phyloP scores from a whole-genome alignment of 352 stramenopile genomes.

The Pythium volutum region DNA sequence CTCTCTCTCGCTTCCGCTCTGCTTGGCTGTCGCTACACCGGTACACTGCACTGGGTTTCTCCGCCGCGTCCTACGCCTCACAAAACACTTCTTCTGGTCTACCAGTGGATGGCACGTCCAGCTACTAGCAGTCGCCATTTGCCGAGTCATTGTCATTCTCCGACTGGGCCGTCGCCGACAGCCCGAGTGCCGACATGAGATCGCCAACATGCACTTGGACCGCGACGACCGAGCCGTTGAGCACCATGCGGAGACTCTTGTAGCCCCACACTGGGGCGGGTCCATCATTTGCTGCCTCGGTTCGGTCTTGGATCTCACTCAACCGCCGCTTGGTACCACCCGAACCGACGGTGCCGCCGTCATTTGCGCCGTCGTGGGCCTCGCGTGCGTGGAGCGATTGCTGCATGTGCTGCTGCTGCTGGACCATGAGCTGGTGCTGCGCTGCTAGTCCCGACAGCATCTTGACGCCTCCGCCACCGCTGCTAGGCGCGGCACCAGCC shows the following conservation, averaged over 20 bases:
- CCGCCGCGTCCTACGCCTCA: no score
- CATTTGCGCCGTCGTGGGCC: not conserved
- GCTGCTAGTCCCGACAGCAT: constrained; percentile 22
- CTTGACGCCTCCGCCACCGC: constrained; percentile 10
- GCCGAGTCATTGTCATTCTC: constrained; percentile 3
- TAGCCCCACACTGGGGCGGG: constrained; percentile 25
- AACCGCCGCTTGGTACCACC: constrained; percentile 18
- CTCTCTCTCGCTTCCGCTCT: no score
- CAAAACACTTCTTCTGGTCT: no score
- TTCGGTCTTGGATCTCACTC: constrained; percentile 14
- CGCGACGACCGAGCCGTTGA: constrained; percentile 65
- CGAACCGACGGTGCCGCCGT: not conserved
- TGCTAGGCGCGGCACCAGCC: not conserved
- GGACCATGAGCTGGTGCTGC: constrained; percentile 21
- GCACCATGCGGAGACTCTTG: constrained; percentile 62
- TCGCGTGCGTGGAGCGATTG: not conserved
- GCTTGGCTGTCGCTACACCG: no score
- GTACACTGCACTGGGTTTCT: no score
- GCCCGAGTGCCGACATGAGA: constrained; percentile 32
- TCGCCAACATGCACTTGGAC: constrained; percentile 73
- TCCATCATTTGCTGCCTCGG: not conserved
- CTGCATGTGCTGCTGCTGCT: constrained; percentile 7
- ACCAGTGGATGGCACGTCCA: not conserved
- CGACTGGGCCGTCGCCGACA: not conserved
- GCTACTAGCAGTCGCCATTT: constrained; percentile 17